phyloP scores from a whole-genome alignment of 2,329 filamentous ascomycete genomes.

The Fragosphaeria purpurea region DNA sequence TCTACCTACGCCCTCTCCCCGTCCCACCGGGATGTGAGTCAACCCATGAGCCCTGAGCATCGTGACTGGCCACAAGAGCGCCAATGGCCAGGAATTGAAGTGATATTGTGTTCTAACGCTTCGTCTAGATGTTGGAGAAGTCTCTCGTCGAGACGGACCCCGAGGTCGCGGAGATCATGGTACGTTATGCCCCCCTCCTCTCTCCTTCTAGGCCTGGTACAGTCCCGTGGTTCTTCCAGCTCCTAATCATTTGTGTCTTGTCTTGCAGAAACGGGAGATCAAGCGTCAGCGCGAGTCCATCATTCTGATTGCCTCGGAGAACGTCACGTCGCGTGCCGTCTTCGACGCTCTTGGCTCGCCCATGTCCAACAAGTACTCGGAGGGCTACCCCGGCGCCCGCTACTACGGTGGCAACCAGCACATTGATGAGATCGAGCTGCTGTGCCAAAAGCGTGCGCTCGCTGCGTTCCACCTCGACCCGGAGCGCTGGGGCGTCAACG shows the following conservation, averaged over 20 bases:
- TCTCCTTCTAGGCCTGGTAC: background rate
- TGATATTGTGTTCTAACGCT: conserved; percentile 19
- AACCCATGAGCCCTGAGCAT: background rate
- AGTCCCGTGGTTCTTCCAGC: background rate
- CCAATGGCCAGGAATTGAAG: background rate
- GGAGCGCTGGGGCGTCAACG: conserved; percentile 96
- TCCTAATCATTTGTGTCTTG: too few species aligned
- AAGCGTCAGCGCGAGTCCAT: conserved; percentile 97
- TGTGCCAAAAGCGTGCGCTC: conserved; percentile 90
- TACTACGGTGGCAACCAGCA: conserved; percentile 99
- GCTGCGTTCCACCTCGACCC: conserved; percentile 80
- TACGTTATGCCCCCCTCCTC: conserved; percentile 32
- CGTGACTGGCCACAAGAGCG: background rate
- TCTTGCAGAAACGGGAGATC: conserved; percentile 69
- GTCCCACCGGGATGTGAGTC: conserved; percentile 13
- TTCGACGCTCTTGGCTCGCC: conserved; percentile 92
- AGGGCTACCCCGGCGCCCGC: conserved; percentile 93
- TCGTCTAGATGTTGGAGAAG: conserved; percentile 79
- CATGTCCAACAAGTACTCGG: conserved; percentile 99
- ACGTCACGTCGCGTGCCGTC: conserved; percentile 96
- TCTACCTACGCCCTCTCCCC: conserved; percentile 18
- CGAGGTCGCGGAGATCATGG: conserved; percentile 95
- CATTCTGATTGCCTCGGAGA: conserved; percentile 97
- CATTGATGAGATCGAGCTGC: conserved; percentile 91
- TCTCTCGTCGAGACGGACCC: conserved; percentile 83